Conservation (phyloP, 179 eudicot genomes). For the Pouteria campechiana region DNA sequence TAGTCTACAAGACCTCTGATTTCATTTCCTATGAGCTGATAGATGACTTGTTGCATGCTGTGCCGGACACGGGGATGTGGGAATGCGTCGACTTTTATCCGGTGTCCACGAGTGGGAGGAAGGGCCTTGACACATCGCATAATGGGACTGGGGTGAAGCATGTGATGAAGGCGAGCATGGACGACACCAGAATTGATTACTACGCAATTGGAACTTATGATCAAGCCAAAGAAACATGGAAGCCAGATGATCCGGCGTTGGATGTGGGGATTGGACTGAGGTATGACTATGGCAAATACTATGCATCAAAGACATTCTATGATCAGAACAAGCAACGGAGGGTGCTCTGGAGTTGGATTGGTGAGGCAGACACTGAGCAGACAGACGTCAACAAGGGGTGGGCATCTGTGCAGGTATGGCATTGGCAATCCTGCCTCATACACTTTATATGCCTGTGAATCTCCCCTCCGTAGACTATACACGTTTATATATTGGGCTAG, state of each 20-base stretch:
- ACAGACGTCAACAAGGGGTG: slow-evolving; percentile 48
- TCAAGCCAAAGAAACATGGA: slow-evolving; percentile 27
- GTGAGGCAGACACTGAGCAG: slow-evolving; percentile 36
- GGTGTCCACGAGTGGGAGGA: slow-evolving; percentile 17
- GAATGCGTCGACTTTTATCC: slow-evolving; percentile 66
- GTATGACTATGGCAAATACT: slow-evolving; percentile 48
- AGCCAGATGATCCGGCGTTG: slow-evolving; percentile 31
- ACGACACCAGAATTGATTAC: slow-evolving; percentile 43
- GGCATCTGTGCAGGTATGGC: slow-evolving; percentile 62
- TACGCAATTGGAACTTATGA: slow-evolving; percentile 44
- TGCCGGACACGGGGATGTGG: slow-evolving; percentile 63
- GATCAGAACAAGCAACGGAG: slow-evolving; percentile 43
- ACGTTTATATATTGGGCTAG: no score
- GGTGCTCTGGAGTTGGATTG: slow-evolving; percentile 55
- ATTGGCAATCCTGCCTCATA: background rate
- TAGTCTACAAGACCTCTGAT: slow-evolving; percentile 42
- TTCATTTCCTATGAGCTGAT: slow-evolving; percentile 24
- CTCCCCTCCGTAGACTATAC: no score
- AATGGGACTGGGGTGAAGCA: slow-evolving; percentile 43
- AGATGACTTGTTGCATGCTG: slow-evolving; percentile 30
- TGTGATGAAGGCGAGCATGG: slow-evolving; percentile 51
- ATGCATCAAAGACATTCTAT: slow-evolving; percentile 60
- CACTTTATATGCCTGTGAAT: background rate
- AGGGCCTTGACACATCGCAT: slow-evolving; percentile 40
- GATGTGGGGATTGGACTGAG: slow-evolving; percentile 57